These are phyloP conservation scores for Lactarius indigo DNA, from an alignment of 768 basidiomycete genomes.

Conservation along the genomic window DNA sequence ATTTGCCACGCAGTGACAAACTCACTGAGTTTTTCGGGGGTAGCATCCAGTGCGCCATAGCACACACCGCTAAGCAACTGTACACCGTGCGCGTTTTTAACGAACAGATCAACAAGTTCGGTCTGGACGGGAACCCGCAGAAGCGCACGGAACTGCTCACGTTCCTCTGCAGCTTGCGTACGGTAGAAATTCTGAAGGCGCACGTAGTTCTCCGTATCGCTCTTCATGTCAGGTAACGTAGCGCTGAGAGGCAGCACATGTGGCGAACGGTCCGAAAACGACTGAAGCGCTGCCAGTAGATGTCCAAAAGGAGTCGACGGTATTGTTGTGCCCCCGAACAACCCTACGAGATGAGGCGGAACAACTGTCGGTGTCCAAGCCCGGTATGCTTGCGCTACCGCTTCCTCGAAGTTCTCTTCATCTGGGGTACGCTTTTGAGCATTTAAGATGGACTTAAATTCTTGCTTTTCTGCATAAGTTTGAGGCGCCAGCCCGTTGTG, in stretches of 20 bases:
- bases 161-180: conserved; percentile 67
- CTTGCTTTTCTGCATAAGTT: conserved; percentile 61
- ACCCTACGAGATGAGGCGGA: conserved; percentile 22
- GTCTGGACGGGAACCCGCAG: conserved; percentile 52
- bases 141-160: conserved; percentile 37
- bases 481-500: conserved; percentile 61
- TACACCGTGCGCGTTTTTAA: conserved; percentile 77
- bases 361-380: conserved; percentile 61
- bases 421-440: conserved; percentile 69
- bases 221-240: conserved; percentile 94
- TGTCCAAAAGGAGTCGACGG: conserved; percentile 29
- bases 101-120: conserved; percentile 61
- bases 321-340: conserved; percentile 6
- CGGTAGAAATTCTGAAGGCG: conserved; percentile 85
- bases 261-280: conserved; percentile 53
- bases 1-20: neutral
- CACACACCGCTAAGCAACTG: conserved; percentile 59
- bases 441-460: conserved; percentile 68
- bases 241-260: conserved; percentile 79
- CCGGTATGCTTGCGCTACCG: conserved; percentile 81
- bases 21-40: conserved; percentile 49
- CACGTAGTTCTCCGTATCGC: conserved; percentile 80
- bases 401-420: conserved; percentile 98
- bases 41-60: conserved; percentile 55
- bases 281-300: conserved; percentile 61